Conservation (phyloP, 768 basidiomycete species). For the Phaeolepiota aurea region DNA sequence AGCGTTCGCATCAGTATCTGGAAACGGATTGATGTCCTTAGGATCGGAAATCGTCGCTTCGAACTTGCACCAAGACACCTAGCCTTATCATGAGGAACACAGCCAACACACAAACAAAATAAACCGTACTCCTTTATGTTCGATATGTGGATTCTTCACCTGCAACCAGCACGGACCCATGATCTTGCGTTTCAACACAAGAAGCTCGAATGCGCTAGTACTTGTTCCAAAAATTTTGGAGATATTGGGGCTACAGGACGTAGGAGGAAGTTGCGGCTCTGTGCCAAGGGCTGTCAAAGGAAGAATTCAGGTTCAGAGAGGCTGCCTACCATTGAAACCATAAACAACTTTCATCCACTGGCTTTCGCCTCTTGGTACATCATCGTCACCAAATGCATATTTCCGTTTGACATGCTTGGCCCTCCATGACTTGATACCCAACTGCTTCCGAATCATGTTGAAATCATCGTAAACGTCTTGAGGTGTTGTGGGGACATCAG, state of each 20-base stretch:
- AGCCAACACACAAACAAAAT: constrained; percentile 2
- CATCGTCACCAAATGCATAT: constrained; percentile 86
- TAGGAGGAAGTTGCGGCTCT: constrained; percentile 72
- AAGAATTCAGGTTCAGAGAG: neutral
- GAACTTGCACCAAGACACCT: constrained; percentile 97
- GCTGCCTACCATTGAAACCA: constrained; percentile 66
- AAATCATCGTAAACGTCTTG: constrained; percentile 80
- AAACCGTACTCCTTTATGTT: constrained; percentile 66
- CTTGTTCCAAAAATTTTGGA: constrained; percentile 84
- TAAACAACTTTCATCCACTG: constrained; percentile 95
- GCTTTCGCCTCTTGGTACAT: constrained; percentile 69
- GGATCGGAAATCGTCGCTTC: constrained; percentile 80
- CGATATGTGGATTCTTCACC: constrained; percentile 68
- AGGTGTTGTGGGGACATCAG: constrained; percentile 63
- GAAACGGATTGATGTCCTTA: constrained; percentile 80
- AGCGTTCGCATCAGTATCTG: constrained; percentile 59
- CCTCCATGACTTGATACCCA: constrained; percentile 69
- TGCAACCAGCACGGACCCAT: constrained; percentile 99
- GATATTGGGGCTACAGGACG: constrained; percentile 77
- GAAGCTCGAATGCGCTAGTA: constrained; percentile 86
- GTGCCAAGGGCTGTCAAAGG: constrained; percentile 1
- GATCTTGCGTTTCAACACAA: constrained; percentile 93
- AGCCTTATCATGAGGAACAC: constrained; percentile 2
- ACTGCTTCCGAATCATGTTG: constrained; percentile 63
- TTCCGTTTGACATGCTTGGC: constrained; percentile 81